Evolutionary conservation across 495 filamentous ascomycete species (phyloP).

Genomic region (Aspergillus sparsus): DNA sequence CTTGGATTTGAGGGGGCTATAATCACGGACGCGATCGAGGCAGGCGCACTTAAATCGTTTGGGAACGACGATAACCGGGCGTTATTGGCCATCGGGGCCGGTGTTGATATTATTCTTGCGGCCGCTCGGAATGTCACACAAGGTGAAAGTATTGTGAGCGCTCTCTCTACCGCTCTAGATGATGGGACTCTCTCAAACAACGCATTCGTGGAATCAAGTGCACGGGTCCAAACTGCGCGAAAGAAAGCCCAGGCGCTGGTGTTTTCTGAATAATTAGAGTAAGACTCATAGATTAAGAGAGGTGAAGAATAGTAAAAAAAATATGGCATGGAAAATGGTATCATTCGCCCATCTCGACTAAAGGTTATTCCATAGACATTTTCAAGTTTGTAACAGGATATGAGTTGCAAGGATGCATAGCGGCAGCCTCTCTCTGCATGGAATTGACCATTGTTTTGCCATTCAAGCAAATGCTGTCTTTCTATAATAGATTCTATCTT

Average conservation of each 20-base stretch:
- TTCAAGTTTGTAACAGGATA: too few species aligned
- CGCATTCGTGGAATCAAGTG: neutral
- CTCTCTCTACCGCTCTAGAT: neutral
- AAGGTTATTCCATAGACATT: too few species aligned
- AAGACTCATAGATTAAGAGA: neutral
- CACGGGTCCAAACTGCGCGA: neutral
- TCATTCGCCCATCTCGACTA: too few species aligned
- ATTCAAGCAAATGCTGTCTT: too few species aligned
- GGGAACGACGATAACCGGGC: conserved; percentile 28
- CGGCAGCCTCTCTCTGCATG: too few species aligned
- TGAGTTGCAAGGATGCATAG: too few species aligned
- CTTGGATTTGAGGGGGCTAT: conserved; percentile 37
- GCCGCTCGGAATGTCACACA: conserved; percentile 31
- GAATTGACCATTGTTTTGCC: too few species aligned
- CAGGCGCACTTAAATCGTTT: conserved; percentile 32
- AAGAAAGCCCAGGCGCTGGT: neutral
- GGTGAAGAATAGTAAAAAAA: too few species aligned
- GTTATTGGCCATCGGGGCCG: conserved; percentile 32
- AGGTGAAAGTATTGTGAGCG: neutral
- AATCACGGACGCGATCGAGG: conserved; percentile 41
- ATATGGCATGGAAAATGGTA: too few species aligned
- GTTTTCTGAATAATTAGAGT: neutral
- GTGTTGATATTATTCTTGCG: conserved; percentile 38
- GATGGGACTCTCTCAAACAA: neutral
- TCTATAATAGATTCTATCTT: too few species aligned